Evolutionary conservation across 768 basidiomycete genomes (phyloP).

Genomic region (Mycena venus): DNA sequence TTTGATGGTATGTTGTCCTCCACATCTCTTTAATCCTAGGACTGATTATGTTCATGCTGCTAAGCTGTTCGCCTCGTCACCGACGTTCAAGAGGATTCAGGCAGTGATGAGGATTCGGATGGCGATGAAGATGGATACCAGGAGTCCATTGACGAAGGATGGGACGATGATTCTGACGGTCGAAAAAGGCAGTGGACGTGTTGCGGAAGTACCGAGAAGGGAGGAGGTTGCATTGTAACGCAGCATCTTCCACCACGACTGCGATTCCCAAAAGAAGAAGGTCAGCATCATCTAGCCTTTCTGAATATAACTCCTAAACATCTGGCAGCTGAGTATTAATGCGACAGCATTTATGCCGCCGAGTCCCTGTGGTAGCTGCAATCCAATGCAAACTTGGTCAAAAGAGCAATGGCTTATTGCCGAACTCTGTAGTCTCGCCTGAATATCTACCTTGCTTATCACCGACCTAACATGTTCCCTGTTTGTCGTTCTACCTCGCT

Average conservation of each 20-base stretch:
- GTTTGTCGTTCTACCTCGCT: too few relatives aligned
- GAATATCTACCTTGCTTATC: too few relatives aligned
- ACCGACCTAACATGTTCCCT: too few relatives aligned
- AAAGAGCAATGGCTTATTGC: too few relatives aligned
- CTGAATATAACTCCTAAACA: too few relatives aligned
- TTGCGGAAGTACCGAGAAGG: conserved; percentile 3
- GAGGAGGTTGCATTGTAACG: conserved; percentile 2
- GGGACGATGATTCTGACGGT: background rate
- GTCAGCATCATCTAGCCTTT: too few relatives aligned
- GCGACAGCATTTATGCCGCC: too few relatives aligned
- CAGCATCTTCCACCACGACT: background rate
- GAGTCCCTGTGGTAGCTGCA: too few relatives aligned
- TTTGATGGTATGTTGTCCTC: background rate
- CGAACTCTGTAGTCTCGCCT: too few relatives aligned
- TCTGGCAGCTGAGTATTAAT: too few relatives aligned
- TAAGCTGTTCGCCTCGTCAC: conserved; percentile 1
- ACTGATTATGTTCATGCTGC: background rate
- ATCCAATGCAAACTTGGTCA: too few relatives aligned
- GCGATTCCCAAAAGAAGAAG: background rate
- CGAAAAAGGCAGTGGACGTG: conserved; percentile 14
- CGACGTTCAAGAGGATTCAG: background rate
- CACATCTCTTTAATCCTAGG: background rate
- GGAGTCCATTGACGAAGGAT: background rate
- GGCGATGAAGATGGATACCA: background rate
- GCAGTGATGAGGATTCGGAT: conserved; percentile 2